Conservation (phyloP, 2,329 filamentous ascomycete species). For the Pestalotiopsis sp. region DNA sequence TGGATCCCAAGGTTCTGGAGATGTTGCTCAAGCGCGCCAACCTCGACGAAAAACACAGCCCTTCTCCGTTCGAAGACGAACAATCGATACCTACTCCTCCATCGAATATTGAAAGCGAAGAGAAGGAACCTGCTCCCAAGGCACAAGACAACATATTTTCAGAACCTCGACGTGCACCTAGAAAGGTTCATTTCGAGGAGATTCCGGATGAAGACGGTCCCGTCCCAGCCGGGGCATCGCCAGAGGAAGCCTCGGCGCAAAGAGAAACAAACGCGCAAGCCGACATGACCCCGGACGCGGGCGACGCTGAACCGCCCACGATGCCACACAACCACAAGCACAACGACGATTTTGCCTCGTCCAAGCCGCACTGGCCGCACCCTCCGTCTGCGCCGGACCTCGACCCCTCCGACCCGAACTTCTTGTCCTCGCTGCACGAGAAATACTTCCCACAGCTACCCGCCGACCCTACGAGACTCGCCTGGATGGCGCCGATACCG, state of each 20-base stretch:
- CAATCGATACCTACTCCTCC: constrained; percentile 12
- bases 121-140: constrained; percentile 15
- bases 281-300: constrained; percentile 32
- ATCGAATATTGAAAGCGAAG: constrained; percentile 26
- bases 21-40: constrained; percentile 76
- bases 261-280: constrained; percentile 31
- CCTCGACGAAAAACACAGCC: constrained; percentile 63
- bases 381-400: constrained; percentile 65
- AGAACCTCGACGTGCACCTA: constrained; percentile 1
- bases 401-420: constrained; percentile 80
- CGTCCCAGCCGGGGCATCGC: background rate
- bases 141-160: constrained; percentile 8
- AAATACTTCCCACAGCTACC: constrained; percentile 94
- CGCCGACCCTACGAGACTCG: constrained; percentile 80
- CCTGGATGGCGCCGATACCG: constrained; percentile 83
- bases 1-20: constrained; percentile 77
- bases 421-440: constrained; percentile 80
- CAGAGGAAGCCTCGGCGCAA: constrained; percentile 24
- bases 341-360: constrained; percentile 30
- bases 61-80: constrained; percentile 44
- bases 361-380: constrained; percentile 63
- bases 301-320: constrained; percentile 20
- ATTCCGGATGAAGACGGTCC: constrained; percentile 11
- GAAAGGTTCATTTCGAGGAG: constrained; percentile 10
- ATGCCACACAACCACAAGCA: constrained; percentile 30